Evolutionary conservation across 768 basidiomycete genomes (phyloP).

Genomic region (Leccinum fibrillosum): DNA sequence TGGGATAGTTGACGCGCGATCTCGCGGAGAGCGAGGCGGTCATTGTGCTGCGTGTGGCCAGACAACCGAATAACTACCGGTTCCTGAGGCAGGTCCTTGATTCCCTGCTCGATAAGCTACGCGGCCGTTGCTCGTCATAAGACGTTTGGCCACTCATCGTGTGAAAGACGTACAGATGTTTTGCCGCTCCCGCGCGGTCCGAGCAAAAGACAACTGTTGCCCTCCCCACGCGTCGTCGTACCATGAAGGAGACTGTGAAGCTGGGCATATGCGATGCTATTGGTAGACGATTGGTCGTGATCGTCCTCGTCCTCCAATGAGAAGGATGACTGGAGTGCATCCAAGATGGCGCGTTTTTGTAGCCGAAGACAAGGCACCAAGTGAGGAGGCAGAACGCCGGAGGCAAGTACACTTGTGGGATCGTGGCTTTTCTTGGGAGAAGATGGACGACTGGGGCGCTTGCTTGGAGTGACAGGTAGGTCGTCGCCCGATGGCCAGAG

Average conservation of each 20-base stretch:
- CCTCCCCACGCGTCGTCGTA: conserved; percentile 78
- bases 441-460: conserved; percentile 2
- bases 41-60: conserved; percentile 81
- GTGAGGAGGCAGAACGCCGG: conserved; percentile 36
- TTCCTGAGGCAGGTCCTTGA: conserved; percentile 42
- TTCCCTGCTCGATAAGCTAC: conserved; percentile 60
- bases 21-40: conserved; percentile 88
- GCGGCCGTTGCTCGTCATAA: neutral
- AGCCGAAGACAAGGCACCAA: conserved; percentile 44
- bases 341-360: conserved; percentile 58
- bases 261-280: conserved; percentile 52
- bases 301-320: conserved; percentile 27
- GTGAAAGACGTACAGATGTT: conserved; percentile 49
- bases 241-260: conserved; percentile 66
- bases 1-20: conserved; percentile 80
- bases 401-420: conserved; percentile 4
- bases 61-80: conserved; percentile 81
- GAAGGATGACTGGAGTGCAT: conserved; percentile 37
- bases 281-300: conserved; percentile 40
- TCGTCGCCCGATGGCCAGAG: conserved; percentile 2
- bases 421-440: conserved; percentile 14
- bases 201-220: conserved; percentile 87
- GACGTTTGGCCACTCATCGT: neutral
- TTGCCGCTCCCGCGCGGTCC: conserved; percentile 89
- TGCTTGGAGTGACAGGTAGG: conserved; percentile 18